Percentiles rank a stretch among this genome's conserved stretches.
phyloP scores from a whole-genome alignment of 2,329 filamentous ascomycete species.

The Aspergillus pseudonomiae region DNA sequence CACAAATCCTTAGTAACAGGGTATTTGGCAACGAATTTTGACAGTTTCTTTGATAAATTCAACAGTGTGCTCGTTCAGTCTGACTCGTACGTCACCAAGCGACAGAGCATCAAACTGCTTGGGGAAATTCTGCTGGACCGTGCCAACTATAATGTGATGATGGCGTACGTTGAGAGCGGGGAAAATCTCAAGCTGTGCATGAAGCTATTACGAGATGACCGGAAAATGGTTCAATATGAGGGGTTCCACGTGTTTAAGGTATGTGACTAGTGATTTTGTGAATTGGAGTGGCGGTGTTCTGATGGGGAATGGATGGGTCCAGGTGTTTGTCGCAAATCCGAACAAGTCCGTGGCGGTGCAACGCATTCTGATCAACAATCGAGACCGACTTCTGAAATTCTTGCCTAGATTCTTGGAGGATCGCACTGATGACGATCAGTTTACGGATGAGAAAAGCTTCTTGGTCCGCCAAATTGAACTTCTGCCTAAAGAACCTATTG shows the following conservation, averaged over 20 bases:
- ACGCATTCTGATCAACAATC: slow-evolving; percentile 94
- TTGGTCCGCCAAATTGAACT: slow-evolving; percentile 86
- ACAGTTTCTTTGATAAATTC: slow-evolving; percentile 89
- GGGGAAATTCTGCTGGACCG: slow-evolving; percentile 93
- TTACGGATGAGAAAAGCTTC: slow-evolving; percentile 96
- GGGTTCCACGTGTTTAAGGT: slow-evolving; percentile 98
- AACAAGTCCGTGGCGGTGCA: slow-evolving; percentile 97
- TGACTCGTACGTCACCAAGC: slow-evolving; percentile 95
- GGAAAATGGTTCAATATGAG: slow-evolving; percentile 99
- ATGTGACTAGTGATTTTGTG: slow-evolving; percentile 15
- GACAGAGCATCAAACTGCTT: slow-evolving; percentile 95
- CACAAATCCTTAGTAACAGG: slow-evolving; percentile 90
- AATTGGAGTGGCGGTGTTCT: slow-evolving; percentile 15
- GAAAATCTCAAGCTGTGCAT: slow-evolving; percentile 98
- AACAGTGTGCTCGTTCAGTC: slow-evolving; percentile 86
- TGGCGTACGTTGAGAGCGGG: slow-evolving; percentile 89
- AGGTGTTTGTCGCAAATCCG: slow-evolving; percentile 96
- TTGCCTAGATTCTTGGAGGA: slow-evolving; percentile 91
- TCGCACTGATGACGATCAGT: slow-evolving; percentile 95
- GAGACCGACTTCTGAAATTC: slow-evolving; percentile 86
- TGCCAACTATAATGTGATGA: slow-evolving; percentile 98
- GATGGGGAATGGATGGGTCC: slow-evolving; percentile 27
- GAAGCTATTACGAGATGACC: slow-evolving; percentile 92
- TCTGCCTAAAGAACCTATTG: slow-evolving; percentile 46
- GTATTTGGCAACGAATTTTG: slow-evolving; percentile 88